Conservation (phyloP, 1,139 yeast genomes). For the Entelexis sorbosivorans region DNA sequence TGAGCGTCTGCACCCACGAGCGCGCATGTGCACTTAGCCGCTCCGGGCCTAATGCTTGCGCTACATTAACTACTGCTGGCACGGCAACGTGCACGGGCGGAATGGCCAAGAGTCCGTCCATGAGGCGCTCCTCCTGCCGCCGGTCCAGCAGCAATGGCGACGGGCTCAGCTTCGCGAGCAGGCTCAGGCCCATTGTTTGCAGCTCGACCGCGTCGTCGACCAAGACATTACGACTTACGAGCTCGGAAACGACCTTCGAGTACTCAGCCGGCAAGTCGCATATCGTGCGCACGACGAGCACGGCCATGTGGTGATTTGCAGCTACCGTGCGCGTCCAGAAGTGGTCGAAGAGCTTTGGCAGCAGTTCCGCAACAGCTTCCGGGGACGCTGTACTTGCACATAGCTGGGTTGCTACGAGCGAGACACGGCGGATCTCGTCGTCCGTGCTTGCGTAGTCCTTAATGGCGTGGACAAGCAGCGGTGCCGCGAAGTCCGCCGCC, state of each 20-base stretch:
- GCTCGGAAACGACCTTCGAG: slow-evolving; percentile 45
- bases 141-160: slow-evolving; percentile 3
- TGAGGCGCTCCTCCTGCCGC: slow-evolving; percentile 44
- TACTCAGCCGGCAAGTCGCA: slow-evolving; percentile 47
- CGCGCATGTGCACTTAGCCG: background rate
- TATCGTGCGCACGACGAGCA: slow-evolving; percentile 65
- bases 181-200: background rate
- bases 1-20: slow-evolving; percentile 4
- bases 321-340: slow-evolving; percentile 57
- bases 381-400: slow-evolving; percentile 25
- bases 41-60: slow-evolving; percentile 4
- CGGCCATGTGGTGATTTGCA: slow-evolving; percentile 42
- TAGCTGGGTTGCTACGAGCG: slow-evolving; percentile 47
- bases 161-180: background rate
- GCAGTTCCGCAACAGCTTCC: slow-evolving; percentile 33
- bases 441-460: slow-evolving; percentile 76
- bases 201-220: slow-evolving; percentile 67
- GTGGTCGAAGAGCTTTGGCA: slow-evolving; percentile 52
- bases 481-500: slow-evolving; percentile 66
- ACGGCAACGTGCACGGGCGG: slow-evolving; percentile 5
- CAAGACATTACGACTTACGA: slow-evolving; percentile 40
- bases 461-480: slow-evolving; percentile 52
- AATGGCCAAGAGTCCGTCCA: slow-evolving; percentile 47
- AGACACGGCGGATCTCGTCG: slow-evolving; percentile 76
- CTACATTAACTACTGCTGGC: slow-evolving; percentile 1